These are phyloP conservation scores for Phytophthora aleatoria DNA, from an alignment of 352 stramenopile genomes.

Conservation along the genomic window DNA sequence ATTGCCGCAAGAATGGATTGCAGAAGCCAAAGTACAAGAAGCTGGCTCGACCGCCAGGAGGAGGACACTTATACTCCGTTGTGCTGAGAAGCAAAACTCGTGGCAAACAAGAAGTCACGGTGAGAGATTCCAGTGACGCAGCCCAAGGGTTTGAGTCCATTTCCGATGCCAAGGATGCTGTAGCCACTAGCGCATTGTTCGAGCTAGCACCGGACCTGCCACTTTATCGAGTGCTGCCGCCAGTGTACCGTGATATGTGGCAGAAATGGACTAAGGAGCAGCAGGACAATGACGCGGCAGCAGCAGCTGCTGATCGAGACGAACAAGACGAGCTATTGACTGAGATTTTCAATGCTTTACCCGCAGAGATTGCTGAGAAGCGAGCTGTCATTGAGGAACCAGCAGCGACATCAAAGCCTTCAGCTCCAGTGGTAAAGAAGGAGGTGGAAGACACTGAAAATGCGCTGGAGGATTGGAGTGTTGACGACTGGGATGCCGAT, in stretches of 20 bases:
- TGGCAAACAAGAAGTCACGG: conserved; percentile 45
- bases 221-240: conserved; percentile 90
- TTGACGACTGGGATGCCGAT: conserved; percentile 80
- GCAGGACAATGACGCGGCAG: conserved; percentile 40
- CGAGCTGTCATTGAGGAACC: conserved; percentile 23
- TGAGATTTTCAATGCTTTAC: conserved; percentile 52
- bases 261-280: conserved; percentile 58
- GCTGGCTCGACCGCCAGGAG: conserved; percentile 23
- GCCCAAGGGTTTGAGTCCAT: conserved; percentile 59
- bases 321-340: conserved; percentile 63
- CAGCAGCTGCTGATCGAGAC: conserved; percentile 42
- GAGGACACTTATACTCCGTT: conserved; percentile 56
- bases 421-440: conserved; percentile 6
- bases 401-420: not conserved
- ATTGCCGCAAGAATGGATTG: conserved; percentile 88
- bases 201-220: conserved; percentile 80
- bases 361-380: conserved; percentile 56
- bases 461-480: conserved; percentile 55
- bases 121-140: conserved; percentile 44
- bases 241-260: conserved; percentile 91
- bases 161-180: conserved; percentile 71
- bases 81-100: conserved; percentile 51
- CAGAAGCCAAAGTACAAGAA: conserved; percentile 82
- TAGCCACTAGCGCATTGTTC: conserved; percentile 90
- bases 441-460: not conserved